Conservation (phyloP, 2,329 filamentous ascomycete species). For the Epichloe uncinata region DNA sequence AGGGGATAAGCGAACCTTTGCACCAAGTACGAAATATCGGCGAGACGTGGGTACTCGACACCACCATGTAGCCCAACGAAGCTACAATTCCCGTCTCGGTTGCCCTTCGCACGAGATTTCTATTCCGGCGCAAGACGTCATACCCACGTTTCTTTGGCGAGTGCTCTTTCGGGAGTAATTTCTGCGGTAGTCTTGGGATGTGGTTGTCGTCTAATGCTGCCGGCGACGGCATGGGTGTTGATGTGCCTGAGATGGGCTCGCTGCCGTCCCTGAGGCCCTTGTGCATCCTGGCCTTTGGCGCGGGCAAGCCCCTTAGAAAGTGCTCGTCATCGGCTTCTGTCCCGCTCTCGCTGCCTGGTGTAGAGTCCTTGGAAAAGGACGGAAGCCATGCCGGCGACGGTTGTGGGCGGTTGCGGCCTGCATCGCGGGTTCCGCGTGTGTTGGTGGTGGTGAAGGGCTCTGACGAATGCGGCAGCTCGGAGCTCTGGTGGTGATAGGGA, state of each 20-base stretch:
- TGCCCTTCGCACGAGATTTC: slow-evolving; percentile 37
- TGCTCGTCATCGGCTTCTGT: slow-evolving; percentile 94
- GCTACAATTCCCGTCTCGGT: slow-evolving; percentile 39
- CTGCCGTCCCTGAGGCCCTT: slow-evolving; percentile 62
- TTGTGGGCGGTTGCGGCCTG: slow-evolving; percentile 9
- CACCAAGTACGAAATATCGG: slow-evolving; percentile 33
- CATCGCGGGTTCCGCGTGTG: slow-evolving; percentile 6
- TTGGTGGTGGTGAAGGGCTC: slow-evolving; percentile 20
- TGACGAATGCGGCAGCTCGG: slow-evolving; percentile 40
- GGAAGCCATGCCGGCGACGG: slow-evolving; percentile 14
- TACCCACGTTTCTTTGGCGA: slow-evolving; percentile 11
- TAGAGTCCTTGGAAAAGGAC: slow-evolving; percentile 36
- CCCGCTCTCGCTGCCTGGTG: slow-evolving; percentile 70
- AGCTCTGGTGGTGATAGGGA: slow-evolving; percentile 49
- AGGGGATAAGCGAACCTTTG: slow-evolving; percentile 25
- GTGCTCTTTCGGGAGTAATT: slow-evolving; percentile 6
- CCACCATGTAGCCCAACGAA: slow-evolving; percentile 34
- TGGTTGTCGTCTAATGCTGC: slow-evolving; percentile 30
- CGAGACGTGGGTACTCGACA: slow-evolving; percentile 31
- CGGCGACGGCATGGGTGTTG: slow-evolving; percentile 42
- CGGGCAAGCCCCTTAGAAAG: slow-evolving; percentile 71
- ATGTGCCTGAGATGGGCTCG: slow-evolving; percentile 38
- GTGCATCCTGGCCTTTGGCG: slow-evolving; percentile 56
- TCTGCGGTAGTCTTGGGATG: slow-evolving; percentile 11
- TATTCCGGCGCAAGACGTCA: slow-evolving; percentile 28